Conservation (phyloP, 768 basidiomycete species). For the Boletus sensibilis region DNA sequence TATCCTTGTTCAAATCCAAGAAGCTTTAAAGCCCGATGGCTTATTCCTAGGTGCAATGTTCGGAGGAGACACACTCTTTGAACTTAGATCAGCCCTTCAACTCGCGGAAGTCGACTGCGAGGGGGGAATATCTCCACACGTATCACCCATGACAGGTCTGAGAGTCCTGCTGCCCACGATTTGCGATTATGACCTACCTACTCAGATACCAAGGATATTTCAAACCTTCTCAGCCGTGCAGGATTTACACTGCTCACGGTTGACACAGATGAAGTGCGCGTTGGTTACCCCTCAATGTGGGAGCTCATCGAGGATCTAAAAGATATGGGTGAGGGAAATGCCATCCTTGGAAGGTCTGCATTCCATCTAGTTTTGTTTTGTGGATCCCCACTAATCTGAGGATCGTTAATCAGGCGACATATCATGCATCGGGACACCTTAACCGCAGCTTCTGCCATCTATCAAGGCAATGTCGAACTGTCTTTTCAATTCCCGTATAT, state of each 20-base stretch:
- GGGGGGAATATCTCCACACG: slow-evolving; percentile 93
- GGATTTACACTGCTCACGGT: slow-evolving; percentile 94
- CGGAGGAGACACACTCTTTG: slow-evolving; percentile 95
- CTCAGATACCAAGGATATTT: slow-evolving; percentile 87
- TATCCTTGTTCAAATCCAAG: slow-evolving; percentile 79
- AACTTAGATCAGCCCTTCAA: slow-evolving; percentile 91
- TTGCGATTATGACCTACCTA: slow-evolving; percentile 3
- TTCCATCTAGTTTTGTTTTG: background rate
- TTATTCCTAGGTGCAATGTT: slow-evolving; percentile 93
- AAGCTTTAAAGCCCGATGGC: slow-evolving; percentile 85
- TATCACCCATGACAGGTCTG: slow-evolving; percentile 97
- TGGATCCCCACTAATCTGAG: background rate
- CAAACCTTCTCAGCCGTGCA: slow-evolving; percentile 87
- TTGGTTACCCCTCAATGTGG: slow-evolving; percentile 94
- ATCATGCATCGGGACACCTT: slow-evolving; percentile 82
- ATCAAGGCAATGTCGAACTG: slow-evolving; percentile 60
- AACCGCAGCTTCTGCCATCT: slow-evolving; percentile 88
- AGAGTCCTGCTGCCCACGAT: slow-evolving; percentile 1
- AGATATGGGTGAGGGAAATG: slow-evolving; percentile 96
- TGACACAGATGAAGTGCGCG: slow-evolving; percentile 89
- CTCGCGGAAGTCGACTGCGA: slow-evolving; percentile 91
- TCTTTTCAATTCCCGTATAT: background rate
- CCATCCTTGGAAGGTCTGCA: slow-evolving; percentile 75
- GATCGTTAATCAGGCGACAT: slow-evolving; percentile 47
- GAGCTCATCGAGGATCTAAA: slow-evolving; percentile 91